A percentile compares a stretch with the other conserved stretches of the same genome.
phyloP scores from a whole-genome alignment of 2,329 filamentous ascomycete genomes.

The Monilinia fructicola region DNA sequence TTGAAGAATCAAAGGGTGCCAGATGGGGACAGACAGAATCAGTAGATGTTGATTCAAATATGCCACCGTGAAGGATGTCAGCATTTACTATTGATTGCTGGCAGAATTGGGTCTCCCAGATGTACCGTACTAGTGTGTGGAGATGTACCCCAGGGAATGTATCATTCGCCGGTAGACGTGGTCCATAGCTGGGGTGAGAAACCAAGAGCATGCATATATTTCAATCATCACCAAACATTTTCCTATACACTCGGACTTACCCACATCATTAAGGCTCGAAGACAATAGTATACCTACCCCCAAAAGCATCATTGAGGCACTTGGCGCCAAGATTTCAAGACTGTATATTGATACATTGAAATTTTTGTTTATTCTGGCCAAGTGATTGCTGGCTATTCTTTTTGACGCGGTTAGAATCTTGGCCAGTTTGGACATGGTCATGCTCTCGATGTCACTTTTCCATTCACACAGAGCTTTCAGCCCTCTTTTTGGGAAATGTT shows the following conservation, averaged over 20 bases:
- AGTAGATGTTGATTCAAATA: not conserved
- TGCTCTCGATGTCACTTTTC: not conserved
- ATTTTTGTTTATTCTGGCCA: not conserved
- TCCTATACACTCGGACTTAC: not conserved
- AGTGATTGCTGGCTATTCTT: not conserved
- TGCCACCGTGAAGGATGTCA: not conserved
- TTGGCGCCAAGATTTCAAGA: not conserved
- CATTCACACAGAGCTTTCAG: slow-evolving; percentile 12
- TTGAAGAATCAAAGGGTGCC: not conserved
- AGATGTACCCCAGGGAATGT: not conserved
- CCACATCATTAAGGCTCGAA: not conserved
- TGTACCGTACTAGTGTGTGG: not conserved
- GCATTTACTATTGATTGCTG: not conserved
- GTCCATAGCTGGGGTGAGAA: not conserved
- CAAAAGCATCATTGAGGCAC: not conserved
- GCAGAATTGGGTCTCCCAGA: not conserved
- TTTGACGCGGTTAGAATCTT: not conserved
- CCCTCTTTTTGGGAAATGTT: not conserved
- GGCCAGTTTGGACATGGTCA: not conserved
- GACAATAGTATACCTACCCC: not conserved
- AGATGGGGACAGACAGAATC: not conserved
- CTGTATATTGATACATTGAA: not conserved
- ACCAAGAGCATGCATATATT: not conserved
- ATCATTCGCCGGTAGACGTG: not conserved
- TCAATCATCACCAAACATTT: not conserved